phyloP scores from a whole-genome alignment of 441 rosid genomes.

The Croton setiger region DNA sequence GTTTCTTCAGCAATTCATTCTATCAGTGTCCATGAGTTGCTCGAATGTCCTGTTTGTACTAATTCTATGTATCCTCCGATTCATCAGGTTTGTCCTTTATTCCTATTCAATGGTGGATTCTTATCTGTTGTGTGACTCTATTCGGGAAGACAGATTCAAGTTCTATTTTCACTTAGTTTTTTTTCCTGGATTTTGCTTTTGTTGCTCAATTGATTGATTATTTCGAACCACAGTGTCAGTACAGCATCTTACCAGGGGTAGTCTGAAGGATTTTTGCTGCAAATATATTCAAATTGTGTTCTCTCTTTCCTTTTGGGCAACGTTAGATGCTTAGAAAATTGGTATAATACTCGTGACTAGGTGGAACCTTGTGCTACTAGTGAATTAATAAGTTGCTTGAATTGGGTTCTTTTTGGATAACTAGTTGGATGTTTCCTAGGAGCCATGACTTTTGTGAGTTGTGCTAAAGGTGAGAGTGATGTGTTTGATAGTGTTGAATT shows the following conservation, averaged over 20 bases:
- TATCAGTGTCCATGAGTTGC: conserved; percentile 93
- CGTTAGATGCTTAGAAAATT: background rate
- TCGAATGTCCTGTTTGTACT: conserved; percentile 97
- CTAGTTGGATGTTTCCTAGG: no score
- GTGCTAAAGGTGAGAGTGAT: no score
- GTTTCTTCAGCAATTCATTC: conserved; percentile 51
- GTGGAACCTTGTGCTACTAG: background rate
- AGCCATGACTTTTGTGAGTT: no score
- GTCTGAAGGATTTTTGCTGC: background rate
- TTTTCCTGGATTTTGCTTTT: background rate
- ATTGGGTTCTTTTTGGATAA: no score
- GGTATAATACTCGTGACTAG: background rate
- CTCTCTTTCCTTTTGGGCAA: background rate
- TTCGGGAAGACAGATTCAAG: background rate
- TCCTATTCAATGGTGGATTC: conserved; percentile 12
- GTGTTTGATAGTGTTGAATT: no score
- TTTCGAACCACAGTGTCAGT: conserved; percentile 2
- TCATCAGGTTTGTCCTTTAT: conserved; percentile 63
- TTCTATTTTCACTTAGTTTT: background rate
- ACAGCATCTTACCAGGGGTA: background rate
- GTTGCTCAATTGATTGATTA: conserved; percentile 6
- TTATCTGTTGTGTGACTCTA: background rate
- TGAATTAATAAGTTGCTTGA: background rate
- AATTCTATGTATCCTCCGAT: conserved; percentile 99
- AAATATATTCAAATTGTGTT: background rate